phyloP scores from a whole-genome alignment of 148 eudicot species.

The Nepenthes mirabilis region DNA sequence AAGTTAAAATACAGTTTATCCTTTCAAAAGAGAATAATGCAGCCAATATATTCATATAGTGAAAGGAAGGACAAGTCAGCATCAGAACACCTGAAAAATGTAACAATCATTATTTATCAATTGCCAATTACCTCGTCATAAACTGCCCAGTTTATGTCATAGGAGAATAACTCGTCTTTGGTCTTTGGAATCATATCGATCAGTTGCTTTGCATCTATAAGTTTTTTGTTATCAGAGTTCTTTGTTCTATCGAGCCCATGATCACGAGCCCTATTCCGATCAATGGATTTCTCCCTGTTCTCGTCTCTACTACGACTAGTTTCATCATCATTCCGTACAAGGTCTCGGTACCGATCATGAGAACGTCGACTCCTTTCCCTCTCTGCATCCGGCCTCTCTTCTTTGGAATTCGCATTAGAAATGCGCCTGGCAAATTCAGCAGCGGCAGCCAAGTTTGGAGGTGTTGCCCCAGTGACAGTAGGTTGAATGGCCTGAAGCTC shows the following conservation, averaged over 20 bases:
- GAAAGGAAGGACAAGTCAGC: neutral
- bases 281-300: slow-evolving; percentile 21
- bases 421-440: slow-evolving; percentile 64
- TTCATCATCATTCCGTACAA: slow-evolving; percentile 42
- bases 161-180: slow-evolving; percentile 88
- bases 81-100: neutral
- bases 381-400: slow-evolving; percentile 52
- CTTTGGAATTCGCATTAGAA: slow-evolving; percentile 30
- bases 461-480: slow-evolving; percentile 28
- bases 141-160: slow-evolving; percentile 69
- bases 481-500: slow-evolving; percentile 58
- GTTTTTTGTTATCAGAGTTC: slow-evolving; percentile 30
- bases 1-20: too few species aligned
- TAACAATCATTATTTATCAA: neutral
- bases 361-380: slow-evolving; percentile 58
- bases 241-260: slow-evolving; percentile 19
- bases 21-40: too few species aligned
- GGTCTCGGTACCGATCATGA: slow-evolving; percentile 67
- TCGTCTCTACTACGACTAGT: slow-evolving; percentile 29
- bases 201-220: slow-evolving; percentile 91
- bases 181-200: slow-evolving; percentile 95
- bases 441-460: slow-evolving; percentile 41
- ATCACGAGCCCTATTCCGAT: slow-evolving; percentile 23
- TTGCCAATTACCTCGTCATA: slow-evolving; percentile 66
- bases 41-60: too few species aligned